Evolutionary conservation across 345 rosid species (phyloP).

Genomic region (Rhodamnia rubescens): DNA sequence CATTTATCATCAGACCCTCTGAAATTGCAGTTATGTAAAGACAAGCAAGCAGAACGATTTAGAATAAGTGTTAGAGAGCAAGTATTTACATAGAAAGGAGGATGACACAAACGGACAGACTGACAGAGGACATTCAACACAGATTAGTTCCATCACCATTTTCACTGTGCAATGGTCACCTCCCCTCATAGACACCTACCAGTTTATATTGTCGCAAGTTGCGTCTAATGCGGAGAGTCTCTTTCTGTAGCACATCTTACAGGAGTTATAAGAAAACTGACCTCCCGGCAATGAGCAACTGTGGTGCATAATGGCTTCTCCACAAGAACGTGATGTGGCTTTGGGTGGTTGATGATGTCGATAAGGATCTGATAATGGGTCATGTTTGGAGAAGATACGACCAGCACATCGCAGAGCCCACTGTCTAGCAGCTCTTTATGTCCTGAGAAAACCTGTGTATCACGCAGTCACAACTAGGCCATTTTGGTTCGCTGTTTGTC

Average conservation of each 20-base stretch:
- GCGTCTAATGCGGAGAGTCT: not conserved
- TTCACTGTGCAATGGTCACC: not conserved
- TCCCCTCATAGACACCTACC: not conserved
- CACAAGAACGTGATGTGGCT: conserved; percentile 78
- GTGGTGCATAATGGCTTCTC: conserved; percentile 96
- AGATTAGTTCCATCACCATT: not conserved
- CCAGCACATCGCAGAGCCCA: conserved; percentile 66
- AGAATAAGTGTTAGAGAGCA: not conserved
- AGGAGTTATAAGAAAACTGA: conserved; percentile 1
- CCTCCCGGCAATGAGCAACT: conserved; percentile 77
- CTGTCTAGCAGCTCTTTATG: conserved; percentile 70
- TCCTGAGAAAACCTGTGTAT: conserved; percentile 59
- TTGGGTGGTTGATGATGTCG: conserved; percentile 67
- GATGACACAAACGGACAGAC: not conserved
- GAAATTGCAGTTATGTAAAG: not conserved
- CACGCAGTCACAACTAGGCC: not conserved
- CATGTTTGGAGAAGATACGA: conserved; percentile 92
- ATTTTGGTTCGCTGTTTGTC: not conserved
- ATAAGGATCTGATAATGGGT: conserved; percentile 76
- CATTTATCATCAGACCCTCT: not conserved
- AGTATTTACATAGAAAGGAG: not conserved
- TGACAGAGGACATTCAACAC: not conserved
- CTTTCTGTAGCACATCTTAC: not conserved
- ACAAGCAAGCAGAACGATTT: not conserved
- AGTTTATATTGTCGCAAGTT: not conserved